Conservation (phyloP, 1,139 yeast genomes). For the Yamadazyma atlantica region DNA sequence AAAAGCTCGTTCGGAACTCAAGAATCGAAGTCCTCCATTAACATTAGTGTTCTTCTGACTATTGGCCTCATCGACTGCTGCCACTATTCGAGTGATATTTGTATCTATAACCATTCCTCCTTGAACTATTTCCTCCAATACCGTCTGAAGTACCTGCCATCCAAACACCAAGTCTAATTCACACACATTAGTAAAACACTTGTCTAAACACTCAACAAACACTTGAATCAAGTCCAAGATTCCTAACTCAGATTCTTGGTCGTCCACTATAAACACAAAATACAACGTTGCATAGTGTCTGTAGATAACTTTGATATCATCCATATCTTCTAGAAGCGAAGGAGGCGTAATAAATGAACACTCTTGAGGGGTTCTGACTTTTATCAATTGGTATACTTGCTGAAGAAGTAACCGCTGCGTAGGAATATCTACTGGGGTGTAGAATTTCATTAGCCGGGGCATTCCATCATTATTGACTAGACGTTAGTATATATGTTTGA, state of each 20-base stretch:
- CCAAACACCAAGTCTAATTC: constrained; percentile 95
- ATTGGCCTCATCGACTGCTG: constrained; percentile 68
- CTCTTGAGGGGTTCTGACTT: constrained; percentile 66
- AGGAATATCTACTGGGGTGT: constrained; percentile 81
- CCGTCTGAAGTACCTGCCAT: constrained; percentile 95
- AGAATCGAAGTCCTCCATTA: constrained; percentile 9
- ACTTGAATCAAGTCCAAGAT: constrained; percentile 93
- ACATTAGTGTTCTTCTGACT: constrained; percentile 34
- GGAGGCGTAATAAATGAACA: constrained; percentile 85
- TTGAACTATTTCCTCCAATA: constrained; percentile 87
- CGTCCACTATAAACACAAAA: constrained; percentile 93
- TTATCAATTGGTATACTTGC: constrained; percentile 72
- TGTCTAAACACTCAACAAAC: constrained; percentile 90
- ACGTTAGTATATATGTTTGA: constrained; percentile 17
- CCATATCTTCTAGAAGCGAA: constrained; percentile 66
- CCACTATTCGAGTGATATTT: constrained; percentile 76
- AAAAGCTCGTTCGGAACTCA: constrained; percentile 36
- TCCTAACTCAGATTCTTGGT: constrained; percentile 92
- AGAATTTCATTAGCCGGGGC: constrained; percentile 88
- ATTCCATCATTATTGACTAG: constrained; percentile 90
- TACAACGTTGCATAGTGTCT: constrained; percentile 93
- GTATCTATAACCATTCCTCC: constrained; percentile 99
- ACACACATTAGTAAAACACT: constrained; percentile 91
- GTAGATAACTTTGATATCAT: constrained; percentile 85
- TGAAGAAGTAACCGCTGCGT: constrained; percentile 72